Percentiles rank a stretch among this genome's conserved stretches.
Evolutionary conservation across 768 basidiomycete species (phyloP).

Genomic region (Boletus reticulatus): DNA sequence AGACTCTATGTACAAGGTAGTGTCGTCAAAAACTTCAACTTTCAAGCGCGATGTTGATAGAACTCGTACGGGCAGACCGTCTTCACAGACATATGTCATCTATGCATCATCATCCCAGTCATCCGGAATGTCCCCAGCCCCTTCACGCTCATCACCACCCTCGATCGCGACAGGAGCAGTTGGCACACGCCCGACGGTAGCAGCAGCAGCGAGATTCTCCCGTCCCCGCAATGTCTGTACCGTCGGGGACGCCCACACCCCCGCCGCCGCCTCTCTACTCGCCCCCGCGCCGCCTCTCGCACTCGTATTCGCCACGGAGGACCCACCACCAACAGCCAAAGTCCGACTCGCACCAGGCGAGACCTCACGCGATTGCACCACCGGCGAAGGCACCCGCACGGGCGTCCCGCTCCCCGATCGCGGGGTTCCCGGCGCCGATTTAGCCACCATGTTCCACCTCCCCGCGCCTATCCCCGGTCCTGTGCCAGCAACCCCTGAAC

Average conservation of each 20-base stretch:
- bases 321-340: not conserved
- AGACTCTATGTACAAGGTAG: no score
- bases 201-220: not conserved
- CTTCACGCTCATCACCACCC: not conserved
- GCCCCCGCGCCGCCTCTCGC: not conserved
- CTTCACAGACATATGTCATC: not conserved
- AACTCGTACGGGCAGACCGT: no score
- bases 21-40: no score
- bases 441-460: constrained; percentile 21
- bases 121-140: constrained; percentile 40
- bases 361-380: constrained; percentile 1
- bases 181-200: not conserved
- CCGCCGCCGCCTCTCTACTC: not conserved
- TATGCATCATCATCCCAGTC: constrained; percentile 57
- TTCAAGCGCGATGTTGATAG: no score
- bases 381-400: constrained; percentile 16
- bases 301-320: not conserved
- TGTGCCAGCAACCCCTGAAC: not conserved
- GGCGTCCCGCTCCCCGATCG: constrained; percentile 6
- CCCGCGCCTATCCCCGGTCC: not conserved
- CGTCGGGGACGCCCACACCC: constrained; percentile 22
- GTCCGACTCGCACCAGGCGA: constrained; percentile 9
- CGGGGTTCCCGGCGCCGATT: constrained; percentile 5
- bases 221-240: constrained; percentile 16
- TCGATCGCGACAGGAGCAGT: not conserved